Conservation (phyloP, 768 basidiomycete genomes). For the Mycena rosella region DNA sequence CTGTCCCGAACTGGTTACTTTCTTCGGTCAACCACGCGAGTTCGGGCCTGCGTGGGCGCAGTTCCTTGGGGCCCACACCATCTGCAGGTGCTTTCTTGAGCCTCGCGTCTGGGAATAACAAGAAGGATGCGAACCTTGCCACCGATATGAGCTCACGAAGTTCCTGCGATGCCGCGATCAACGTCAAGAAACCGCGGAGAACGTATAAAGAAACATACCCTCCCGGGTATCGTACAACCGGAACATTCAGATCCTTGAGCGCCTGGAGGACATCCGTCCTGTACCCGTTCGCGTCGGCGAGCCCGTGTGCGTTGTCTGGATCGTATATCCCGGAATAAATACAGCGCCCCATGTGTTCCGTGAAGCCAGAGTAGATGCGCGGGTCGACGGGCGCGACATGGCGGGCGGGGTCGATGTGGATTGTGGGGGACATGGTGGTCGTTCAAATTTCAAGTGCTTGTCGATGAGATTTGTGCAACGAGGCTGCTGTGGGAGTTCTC, state of each 20-base stretch:
- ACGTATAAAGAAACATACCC: constrained; percentile 51
- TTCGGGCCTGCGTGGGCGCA: constrained; percentile 67
- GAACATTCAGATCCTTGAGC: constrained; percentile 60
- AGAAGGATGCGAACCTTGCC: constrained; percentile 53
- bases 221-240: constrained; percentile 66
- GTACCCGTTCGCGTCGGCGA: constrained; percentile 58
- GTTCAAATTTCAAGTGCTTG: not conserved
- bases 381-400: constrained; percentile 59
- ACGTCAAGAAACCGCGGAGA: not conserved
- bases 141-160: constrained; percentile 68
- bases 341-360: constrained; percentile 71
- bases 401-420: constrained; percentile 58
- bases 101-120: not conserved
- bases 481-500: not conserved
- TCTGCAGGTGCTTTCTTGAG: constrained; percentile 47
- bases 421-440: constrained; percentile 39
- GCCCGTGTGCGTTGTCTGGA: constrained; percentile 51
- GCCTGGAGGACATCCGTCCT: constrained; percentile 64
- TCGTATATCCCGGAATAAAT: constrained; percentile 65
- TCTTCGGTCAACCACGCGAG: constrained; percentile 73
- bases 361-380: constrained; percentile 71
- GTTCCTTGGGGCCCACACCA: constrained; percentile 64
- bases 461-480: not conserved
- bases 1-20: constrained; percentile 72
- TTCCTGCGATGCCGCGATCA: constrained; percentile 48